Conservation (phyloP, 441 rosid genomes). For the Euphorbia celastroides region DNA sequence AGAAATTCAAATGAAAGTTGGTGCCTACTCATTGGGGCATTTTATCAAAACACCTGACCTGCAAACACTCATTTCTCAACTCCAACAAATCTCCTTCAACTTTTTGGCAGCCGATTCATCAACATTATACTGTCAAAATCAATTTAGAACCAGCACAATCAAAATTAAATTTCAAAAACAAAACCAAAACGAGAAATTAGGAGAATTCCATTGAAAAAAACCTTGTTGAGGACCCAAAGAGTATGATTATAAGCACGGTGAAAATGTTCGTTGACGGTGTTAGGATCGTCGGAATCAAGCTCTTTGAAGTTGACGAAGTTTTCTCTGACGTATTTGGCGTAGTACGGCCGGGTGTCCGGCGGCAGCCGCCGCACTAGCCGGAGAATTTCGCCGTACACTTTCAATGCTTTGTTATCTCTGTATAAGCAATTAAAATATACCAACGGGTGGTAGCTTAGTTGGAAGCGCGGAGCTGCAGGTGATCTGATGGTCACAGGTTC, state of each 20-base stretch:
- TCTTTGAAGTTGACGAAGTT: slow-evolving; percentile 84
- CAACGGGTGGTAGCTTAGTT: no score
- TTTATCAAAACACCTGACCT: not conserved
- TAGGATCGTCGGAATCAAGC: slow-evolving; percentile 45
- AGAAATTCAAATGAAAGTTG: not conserved
- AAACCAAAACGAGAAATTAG: not conserved
- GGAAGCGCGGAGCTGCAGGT: no score
- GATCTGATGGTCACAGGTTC: no score
- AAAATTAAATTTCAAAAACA: not conserved
- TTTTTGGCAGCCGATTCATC: slow-evolving; percentile 62
- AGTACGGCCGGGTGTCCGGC: slow-evolving; percentile 66
- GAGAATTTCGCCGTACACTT: slow-evolving; percentile 58
- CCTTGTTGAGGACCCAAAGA: slow-evolving; percentile 88
- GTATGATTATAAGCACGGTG: slow-evolving; percentile 77
- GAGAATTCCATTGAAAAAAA: not conserved
- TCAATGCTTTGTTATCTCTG: slow-evolving; percentile 63
- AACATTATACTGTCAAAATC: slow-evolving; percentile 53
- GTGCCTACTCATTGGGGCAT: not conserved
- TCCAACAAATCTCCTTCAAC: slow-evolving; percentile 49
- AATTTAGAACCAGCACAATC: slow-evolving; percentile 1
- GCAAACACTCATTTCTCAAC: not conserved
- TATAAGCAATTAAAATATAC: no score
- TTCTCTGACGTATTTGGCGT: slow-evolving; percentile 83
- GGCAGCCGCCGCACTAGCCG: slow-evolving; percentile 76
- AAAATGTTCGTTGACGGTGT: slow-evolving; percentile 68